phyloP scores from a whole-genome alignment of 1,284 basidiomycete genomes.

The Ceratobasidium theobromae region DNA sequence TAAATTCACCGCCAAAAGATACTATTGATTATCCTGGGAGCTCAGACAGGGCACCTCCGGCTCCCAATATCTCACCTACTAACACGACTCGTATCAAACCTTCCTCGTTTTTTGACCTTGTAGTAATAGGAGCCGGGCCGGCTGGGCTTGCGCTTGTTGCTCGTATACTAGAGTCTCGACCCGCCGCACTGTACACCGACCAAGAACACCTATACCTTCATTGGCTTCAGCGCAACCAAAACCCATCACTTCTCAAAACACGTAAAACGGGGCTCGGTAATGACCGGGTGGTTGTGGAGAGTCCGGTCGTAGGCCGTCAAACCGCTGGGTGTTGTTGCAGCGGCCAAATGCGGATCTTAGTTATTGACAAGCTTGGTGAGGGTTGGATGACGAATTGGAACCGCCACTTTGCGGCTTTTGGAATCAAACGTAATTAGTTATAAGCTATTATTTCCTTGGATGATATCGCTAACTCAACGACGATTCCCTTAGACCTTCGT shows the following conservation, averaged over 20 bases:
- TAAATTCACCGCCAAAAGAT: not conserved
- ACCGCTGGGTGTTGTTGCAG: not conserved
- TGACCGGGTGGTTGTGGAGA: not conserved
- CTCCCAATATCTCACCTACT: not conserved
- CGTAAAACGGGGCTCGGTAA: not conserved
- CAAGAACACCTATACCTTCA: constrained; percentile 5
- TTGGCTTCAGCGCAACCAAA: not conserved
- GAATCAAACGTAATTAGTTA: not conserved
- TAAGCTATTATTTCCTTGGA: not conserved
- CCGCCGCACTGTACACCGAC: not conserved
- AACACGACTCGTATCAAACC: not conserved
- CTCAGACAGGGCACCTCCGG: not conserved
- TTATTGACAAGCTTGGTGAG: not conserved
- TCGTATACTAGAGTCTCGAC: not conserved
- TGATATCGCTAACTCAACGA: not conserved
- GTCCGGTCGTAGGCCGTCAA: not conserved
- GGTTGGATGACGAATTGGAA: constrained; percentile 2
- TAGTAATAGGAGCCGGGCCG: not conserved
- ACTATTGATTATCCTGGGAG: no score
- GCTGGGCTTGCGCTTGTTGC: not conserved
- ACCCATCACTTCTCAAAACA: not conserved
- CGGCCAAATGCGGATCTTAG: not conserved
- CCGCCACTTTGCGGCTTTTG: not conserved
- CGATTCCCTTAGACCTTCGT: not conserved
- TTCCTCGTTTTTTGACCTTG: not conserved